phyloP scores from a whole-genome alignment of 2,329 filamentous ascomycete genomes.

The Penicillium capsulatum region DNA sequence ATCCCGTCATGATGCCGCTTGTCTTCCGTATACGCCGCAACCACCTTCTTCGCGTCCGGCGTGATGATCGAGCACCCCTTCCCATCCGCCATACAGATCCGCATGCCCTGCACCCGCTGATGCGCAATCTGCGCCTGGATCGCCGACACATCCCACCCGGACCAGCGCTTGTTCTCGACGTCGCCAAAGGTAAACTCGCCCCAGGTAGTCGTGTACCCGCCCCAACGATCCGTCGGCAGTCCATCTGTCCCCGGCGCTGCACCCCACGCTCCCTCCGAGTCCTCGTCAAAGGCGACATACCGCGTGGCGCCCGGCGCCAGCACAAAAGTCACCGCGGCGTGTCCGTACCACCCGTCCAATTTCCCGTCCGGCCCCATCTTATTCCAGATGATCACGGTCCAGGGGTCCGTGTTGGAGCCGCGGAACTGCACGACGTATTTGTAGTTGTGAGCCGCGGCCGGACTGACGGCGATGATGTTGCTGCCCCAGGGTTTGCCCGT shows the following conservation, averaged over 20 bases:
- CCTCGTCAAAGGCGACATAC: conserved; percentile 38
- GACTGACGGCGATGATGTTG: conserved; percentile 38
- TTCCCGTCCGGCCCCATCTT: conserved; percentile 35
- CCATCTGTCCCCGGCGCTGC: conserved; percentile 25
- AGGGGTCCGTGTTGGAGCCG: conserved; percentile 29
- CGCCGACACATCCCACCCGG: conserved; percentile 42
- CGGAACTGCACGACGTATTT: conserved; percentile 37
- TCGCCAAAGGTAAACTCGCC: conserved; percentile 39
- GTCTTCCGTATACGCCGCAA: conserved; percentile 27
- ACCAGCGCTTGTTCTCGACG: conserved; percentile 32
- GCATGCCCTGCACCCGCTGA: conserved; percentile 33
- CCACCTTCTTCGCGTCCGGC: conserved; percentile 18
- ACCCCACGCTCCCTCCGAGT: conserved; percentile 38
- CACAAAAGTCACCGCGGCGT: conserved; percentile 31
- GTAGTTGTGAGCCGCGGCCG: conserved; percentile 28
- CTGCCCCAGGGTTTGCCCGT: conserved; percentile 39
- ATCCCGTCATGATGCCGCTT: conserved; percentile 31
- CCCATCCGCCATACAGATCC: conserved; percentile 28
- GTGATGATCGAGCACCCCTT: conserved; percentile 30
- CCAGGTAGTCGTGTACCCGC: conserved; percentile 38
- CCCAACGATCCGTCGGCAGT: conserved; percentile 29
- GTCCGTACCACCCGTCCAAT: conserved; percentile 37
- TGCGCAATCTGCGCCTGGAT: conserved; percentile 34
- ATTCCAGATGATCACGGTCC: conserved; percentile 40
- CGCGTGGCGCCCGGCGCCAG: conserved; percentile 30